Conservation (phyloP, 108 stramenopile species). For the Cyclotella choctawhatcheeana region DNA sequence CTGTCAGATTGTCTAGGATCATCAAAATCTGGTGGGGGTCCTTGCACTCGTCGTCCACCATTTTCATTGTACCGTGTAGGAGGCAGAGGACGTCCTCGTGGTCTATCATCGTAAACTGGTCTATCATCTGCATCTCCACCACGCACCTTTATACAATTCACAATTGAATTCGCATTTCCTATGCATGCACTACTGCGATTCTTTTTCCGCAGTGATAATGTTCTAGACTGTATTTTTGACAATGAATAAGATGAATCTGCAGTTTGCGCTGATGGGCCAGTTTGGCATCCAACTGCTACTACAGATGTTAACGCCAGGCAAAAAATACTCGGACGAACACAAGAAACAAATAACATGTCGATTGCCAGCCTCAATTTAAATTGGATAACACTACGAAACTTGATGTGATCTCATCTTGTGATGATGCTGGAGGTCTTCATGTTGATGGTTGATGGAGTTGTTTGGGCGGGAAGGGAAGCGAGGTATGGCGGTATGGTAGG, state of each 20-base stretch:
- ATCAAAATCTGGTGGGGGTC: background rate
- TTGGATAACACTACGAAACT: no score
- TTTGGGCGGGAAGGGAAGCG: no score
- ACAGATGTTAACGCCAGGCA: background rate
- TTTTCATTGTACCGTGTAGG: no score
- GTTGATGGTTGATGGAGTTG: no score
- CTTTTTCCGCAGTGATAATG: background rate
- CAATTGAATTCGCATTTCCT: background rate
- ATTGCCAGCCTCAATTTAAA: no score
- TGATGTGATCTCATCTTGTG: no score
- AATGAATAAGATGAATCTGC: background rate
- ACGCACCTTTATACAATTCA: background rate
- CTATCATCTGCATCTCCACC: conserved; percentile 22
- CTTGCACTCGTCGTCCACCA: background rate
- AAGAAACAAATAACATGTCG: no score
- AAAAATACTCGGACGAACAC: background rate
- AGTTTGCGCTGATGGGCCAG: conserved; percentile 1
- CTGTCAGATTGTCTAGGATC: background rate
- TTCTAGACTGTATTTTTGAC: background rate
- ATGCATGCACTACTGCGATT: background rate
- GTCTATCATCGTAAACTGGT: background rate
- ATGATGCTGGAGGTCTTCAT: no score
- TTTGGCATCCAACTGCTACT: background rate
- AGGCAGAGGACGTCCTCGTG: conserved; percentile 11
- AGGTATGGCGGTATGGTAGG: no score